Conservation (phyloP, 2,329 filamentous ascomycete species). For the Elsinoe batatas region DNA sequence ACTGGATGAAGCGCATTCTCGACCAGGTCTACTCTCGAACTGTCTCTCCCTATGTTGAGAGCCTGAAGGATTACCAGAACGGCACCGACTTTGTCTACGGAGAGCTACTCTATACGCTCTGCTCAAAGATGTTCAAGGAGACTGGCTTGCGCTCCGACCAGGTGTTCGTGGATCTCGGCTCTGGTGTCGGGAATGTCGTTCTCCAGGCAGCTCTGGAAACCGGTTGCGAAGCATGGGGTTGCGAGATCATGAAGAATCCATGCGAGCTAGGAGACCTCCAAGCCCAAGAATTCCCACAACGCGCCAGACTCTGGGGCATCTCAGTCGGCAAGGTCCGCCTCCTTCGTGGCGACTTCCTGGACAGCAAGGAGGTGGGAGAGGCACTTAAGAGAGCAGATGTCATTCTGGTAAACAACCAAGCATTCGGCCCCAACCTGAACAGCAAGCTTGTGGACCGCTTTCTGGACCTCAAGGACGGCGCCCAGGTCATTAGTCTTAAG, state of each 20-base stretch:
- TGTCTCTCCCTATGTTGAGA: conserved; percentile 79
- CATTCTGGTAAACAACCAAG: conserved; percentile 96
- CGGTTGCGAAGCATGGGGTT: conserved; percentile 91
- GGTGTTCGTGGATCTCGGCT: conserved; percentile 89
- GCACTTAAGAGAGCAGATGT: conserved; percentile 80
- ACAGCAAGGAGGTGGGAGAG: conserved; percentile 57
- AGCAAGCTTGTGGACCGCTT: conserved; percentile 79
- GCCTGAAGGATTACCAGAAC: conserved; percentile 74
- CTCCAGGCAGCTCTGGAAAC: conserved; percentile 88
- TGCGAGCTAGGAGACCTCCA: conserved; percentile 74
- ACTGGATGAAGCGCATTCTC: conserved; percentile 55
- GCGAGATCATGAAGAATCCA: conserved; percentile 90
- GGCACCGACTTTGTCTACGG: conserved; percentile 92
- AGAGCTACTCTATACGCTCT: conserved; percentile 76
- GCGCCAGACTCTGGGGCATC: conserved; percentile 83
- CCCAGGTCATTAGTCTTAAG: conserved; percentile 82
- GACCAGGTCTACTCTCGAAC: conserved; percentile 82
- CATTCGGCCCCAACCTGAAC: conserved; percentile 82
- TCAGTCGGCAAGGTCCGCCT: conserved; percentile 69
- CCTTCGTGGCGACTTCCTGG: conserved; percentile 73
- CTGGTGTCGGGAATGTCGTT: conserved; percentile 91
- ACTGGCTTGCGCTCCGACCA: conserved; percentile 70
- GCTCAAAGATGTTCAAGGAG: conserved; percentile 70
- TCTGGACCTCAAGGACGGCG: conserved; percentile 82
- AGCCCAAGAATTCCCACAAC: conserved; percentile 69